Base-by-base conservation (phyloP, 2,329 filamentous ascomycete genomes). In the Apiospora arundinis region DNA sequence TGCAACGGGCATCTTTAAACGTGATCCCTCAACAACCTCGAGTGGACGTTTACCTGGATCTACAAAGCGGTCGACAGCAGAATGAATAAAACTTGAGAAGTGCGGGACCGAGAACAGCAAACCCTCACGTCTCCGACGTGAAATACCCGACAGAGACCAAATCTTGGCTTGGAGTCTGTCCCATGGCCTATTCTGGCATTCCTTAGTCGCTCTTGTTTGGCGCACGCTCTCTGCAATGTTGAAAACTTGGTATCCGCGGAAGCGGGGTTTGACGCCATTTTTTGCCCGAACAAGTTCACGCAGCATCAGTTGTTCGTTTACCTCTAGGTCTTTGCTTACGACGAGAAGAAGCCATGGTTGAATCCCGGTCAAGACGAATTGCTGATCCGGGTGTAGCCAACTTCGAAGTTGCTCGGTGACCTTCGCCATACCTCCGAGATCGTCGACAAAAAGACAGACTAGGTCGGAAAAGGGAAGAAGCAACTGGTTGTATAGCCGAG, bases 361-460 rank as follows among this genome's bases (percentile, higher is more conserved):
- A 66, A 66, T 66, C 21, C 63, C 63, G 37, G 63, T 66, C 23
- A 66, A 44, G 56, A 49, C 42, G 18, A 42, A 69, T 49, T 60
- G n/a, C 48, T 69, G 25, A 42, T 42, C 42, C 49, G 42, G 52
- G 46, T 52, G 42, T 25, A 69, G 68, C 68, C 49, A 69, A 60
- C 48, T 52, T 52, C 40, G 32, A 60, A 69, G 68, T 23, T 52
- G 37, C 48, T 49, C 42, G 60, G 40, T 52, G 18, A 69, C 48
- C n/a, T 69, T 49, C 48, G 48, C 52, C 32, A 69, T 56, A 42
- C 68, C 68, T 69, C 68, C 49, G 25, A 69, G 25, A 42, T 69
- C 68, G 68, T 69, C 49, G n/a, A 69, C 49, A 45, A 69, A 69
- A 69, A 69, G 32, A 69, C 49, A 69, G 42, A 69, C 68, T 16